Conservation (phyloP, 805 yeast genomes). For the Sugiyamaella valdiviana region DNA sequence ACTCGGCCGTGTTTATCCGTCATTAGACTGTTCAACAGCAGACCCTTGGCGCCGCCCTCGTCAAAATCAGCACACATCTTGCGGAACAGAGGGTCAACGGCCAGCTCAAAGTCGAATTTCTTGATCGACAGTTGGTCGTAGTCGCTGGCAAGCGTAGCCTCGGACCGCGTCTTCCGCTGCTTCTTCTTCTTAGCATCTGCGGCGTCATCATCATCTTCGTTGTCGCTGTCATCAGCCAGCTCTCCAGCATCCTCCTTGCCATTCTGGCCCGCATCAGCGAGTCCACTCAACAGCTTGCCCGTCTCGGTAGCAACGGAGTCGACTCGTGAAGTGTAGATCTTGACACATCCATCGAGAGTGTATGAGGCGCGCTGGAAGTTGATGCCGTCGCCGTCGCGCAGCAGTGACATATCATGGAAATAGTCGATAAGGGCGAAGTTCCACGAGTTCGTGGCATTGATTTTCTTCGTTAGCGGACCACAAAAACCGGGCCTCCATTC, state of each 20-base stretch:
- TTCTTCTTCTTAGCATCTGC: constrained; percentile 21
- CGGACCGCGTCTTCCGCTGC: constrained; percentile 21
- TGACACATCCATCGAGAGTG: constrained; percentile 90
- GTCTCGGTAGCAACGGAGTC: constrained; percentile 91
- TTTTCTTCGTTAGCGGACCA: constrained; percentile 38
- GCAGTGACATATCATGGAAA: constrained; percentile 72
- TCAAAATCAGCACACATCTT: constrained; percentile 42
- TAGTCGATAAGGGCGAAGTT: constrained; percentile 86
- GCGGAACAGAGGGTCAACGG: constrained; percentile 38
- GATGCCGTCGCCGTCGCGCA: constrained; percentile 69
- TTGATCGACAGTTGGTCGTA: constrained; percentile 28
- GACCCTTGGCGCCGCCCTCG: constrained; percentile 38
- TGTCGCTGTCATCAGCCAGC: constrained; percentile 33
- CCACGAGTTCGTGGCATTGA: constrained; percentile 83
- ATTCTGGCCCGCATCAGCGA: constrained; percentile 38
- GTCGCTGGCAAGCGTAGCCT: constrained; percentile 28
- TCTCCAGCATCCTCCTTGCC: constrained; percentile 12
- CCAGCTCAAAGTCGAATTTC: constrained; percentile 33
- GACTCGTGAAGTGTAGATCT: constrained; percentile 83
- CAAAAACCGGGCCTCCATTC: not conserved
- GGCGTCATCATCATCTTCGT: constrained; percentile 18
- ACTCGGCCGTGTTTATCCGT: constrained; percentile 52
- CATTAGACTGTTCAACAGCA: constrained; percentile 46
- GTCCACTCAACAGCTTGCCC: constrained; percentile 71
- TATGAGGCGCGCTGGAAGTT: constrained; percentile 89